Conservation (phyloP, 768 basidiomycete genomes). For the Russula compacta region DNA sequence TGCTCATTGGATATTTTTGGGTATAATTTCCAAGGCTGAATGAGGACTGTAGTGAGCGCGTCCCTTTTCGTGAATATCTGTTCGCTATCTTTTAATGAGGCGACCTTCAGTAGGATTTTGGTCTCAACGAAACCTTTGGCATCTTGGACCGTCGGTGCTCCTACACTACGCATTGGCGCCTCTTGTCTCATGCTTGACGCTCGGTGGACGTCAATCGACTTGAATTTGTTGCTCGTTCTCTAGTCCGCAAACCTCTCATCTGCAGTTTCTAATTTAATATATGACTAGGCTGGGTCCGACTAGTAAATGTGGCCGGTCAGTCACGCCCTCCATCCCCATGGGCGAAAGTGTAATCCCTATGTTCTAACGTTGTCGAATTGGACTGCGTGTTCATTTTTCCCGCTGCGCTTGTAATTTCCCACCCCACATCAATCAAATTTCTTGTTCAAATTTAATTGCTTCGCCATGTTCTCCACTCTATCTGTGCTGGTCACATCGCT, state of each 20-base stretch:
- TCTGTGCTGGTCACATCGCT: conserved; percentile 9
- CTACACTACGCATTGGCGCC: background rate
- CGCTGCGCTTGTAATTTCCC: background rate
- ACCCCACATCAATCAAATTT: background rate
- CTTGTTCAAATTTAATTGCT: background rate
- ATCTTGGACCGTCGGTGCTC: background rate
- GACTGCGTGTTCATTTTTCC: background rate
- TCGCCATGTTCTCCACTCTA: background rate
- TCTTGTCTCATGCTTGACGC: background rate
- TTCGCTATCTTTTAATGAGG: background rate
- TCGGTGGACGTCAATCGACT: no score
- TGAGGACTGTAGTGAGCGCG: background rate
- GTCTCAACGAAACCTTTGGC: background rate
- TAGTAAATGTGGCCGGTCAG: background rate
- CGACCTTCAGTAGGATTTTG: background rate
- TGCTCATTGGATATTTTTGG: background rate
- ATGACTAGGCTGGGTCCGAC: background rate
- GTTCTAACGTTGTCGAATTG: background rate
- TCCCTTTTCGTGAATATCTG: background rate
- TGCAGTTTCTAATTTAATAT: background rate
- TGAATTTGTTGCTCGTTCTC: background rate
- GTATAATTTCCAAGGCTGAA: background rate
- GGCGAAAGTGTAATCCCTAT: background rate
- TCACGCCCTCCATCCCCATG: background rate
- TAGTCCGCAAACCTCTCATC: background rate